phyloP scores from a whole-genome alignment of 805 yeast genomes.

The Lachancea mirantina region DNA sequence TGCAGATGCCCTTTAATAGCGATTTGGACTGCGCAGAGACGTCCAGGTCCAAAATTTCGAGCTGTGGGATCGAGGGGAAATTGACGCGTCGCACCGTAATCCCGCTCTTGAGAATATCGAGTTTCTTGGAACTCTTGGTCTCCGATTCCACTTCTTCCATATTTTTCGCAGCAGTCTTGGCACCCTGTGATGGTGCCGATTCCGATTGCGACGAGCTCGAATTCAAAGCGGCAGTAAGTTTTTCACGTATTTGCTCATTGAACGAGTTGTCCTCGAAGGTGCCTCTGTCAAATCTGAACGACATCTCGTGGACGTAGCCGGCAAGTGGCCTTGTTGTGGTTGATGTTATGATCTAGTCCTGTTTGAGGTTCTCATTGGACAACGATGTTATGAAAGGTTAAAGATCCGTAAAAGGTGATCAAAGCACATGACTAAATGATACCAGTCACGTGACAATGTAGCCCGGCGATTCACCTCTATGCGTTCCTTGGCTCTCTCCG shows the following conservation, averaged over 20 bases:
- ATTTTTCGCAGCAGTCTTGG: constrained; percentile 4
- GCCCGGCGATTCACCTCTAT: too few relatives aligned
- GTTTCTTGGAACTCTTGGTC: constrained; percentile 13
- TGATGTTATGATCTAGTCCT: too few relatives aligned
- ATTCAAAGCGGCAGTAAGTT: constrained; percentile 23
- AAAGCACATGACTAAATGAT: too few relatives aligned
- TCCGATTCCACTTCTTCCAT: constrained; percentile 9
- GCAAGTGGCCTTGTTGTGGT: too few relatives aligned
- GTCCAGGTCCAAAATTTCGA: constrained; percentile 30
- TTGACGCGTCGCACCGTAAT: constrained; percentile 26
- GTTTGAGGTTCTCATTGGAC: too few relatives aligned
- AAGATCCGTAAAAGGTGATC: too few relatives aligned
- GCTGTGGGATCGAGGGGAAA: constrained; percentile 26
- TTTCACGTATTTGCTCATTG: constrained; percentile 24
- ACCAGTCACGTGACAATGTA: too few relatives aligned
- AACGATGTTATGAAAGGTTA: too few relatives aligned
- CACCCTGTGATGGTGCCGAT: background rate
- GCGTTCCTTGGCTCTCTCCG: too few relatives aligned
- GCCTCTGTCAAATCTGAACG: constrained; percentile 25
- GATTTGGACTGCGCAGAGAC: constrained; percentile 28
- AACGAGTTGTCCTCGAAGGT: constrained; percentile 27
- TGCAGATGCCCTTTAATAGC: constrained; percentile 30
- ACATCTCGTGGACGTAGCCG: too few relatives aligned
- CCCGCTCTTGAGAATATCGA: constrained; percentile 26
- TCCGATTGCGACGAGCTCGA: constrained; percentile 9